These are phyloP conservation scores for Helicocarpus griseus DNA, from an alignment of 2,329 filamentous ascomycete species.

Conservation along the genomic window DNA sequence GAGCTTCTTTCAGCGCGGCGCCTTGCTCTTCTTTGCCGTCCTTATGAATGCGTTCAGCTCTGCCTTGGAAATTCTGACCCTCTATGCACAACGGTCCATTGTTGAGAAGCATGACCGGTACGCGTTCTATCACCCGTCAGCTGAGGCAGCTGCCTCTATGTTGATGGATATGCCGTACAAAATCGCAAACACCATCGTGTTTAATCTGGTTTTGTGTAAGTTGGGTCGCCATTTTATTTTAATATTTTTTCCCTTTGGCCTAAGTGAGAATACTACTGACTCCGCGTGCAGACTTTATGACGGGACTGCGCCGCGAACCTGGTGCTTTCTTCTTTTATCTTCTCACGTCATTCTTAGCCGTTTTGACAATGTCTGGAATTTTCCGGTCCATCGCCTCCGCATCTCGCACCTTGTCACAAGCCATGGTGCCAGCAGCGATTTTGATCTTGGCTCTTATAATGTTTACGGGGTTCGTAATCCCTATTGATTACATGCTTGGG, in stretches of 20 bases:
- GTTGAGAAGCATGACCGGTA: constrained; percentile 84
- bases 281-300: too few relatives aligned
- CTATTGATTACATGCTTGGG: constrained; percentile 56
- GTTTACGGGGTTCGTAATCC: constrained; percentile 39
- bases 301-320: constrained; percentile 62
- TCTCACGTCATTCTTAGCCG: constrained; percentile 53
- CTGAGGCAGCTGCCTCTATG: constrained; percentile 67
- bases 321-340: constrained; percentile 71
- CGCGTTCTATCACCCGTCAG: constrained; percentile 78
- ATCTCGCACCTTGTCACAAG: constrained; percentile 66
- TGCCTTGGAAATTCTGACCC: constrained; percentile 67
- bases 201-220: constrained; percentile 71
- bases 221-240: too few relatives aligned
- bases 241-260: too few relatives aligned
- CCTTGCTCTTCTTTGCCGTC: constrained; percentile 76
- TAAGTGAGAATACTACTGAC: too few relatives aligned
- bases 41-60: constrained; percentile 76
- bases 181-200: constrained; percentile 59
- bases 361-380: constrained; percentile 62
- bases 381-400: constrained; percentile 69
- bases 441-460: constrained; percentile 37
- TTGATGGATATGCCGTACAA: constrained; percentile 79
- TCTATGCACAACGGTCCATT: constrained; percentile 81
- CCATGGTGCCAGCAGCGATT: constrained; percentile 45
- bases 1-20: constrained; percentile 69